Evolutionary conservation across 768 basidiomycete species (phyloP).

Genomic region (Leccinum broughii): DNA sequence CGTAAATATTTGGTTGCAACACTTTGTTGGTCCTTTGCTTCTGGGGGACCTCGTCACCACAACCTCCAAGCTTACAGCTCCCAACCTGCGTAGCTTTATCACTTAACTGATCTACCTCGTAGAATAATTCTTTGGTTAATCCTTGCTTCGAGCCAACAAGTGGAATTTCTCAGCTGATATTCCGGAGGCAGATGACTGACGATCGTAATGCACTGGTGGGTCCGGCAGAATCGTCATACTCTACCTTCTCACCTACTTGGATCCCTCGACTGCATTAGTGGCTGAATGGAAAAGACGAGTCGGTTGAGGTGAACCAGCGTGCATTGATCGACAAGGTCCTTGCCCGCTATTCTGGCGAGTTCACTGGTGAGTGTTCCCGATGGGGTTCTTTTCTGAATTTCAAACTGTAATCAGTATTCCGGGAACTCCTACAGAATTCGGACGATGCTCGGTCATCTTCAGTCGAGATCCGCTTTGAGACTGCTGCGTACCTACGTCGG

Average conservation of each 20-base stretch:
- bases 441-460: constrained; percentile 81
- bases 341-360: constrained; percentile 93
- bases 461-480: constrained; percentile 82
- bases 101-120: not conserved
- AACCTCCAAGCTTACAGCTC: not conserved
- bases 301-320: constrained; percentile 91
- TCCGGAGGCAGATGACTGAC: constrained; percentile 21
- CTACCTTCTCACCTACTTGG: not conserved
- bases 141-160: not conserved
- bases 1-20: not conserved
- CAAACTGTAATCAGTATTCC: constrained; percentile 43
- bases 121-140: not conserved
- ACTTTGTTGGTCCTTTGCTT: not conserved
- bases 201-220: constrained; percentile 34
- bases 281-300: constrained; percentile 69
- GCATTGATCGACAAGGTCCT: constrained; percentile 98
- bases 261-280: constrained; percentile 35
- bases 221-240: not conserved
- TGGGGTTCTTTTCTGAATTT: not conserved
- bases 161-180: not conserved
- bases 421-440: constrained; percentile 94
- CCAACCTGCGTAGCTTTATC: not conserved
- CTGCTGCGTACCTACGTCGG: constrained; percentile 46
- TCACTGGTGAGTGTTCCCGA: constrained; percentile 54
- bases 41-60: not conserved